Evolutionary conservation across 192 early-diverging fungal genomes (phyloP).

Genomic region (Entrophospora sp.): DNA sequence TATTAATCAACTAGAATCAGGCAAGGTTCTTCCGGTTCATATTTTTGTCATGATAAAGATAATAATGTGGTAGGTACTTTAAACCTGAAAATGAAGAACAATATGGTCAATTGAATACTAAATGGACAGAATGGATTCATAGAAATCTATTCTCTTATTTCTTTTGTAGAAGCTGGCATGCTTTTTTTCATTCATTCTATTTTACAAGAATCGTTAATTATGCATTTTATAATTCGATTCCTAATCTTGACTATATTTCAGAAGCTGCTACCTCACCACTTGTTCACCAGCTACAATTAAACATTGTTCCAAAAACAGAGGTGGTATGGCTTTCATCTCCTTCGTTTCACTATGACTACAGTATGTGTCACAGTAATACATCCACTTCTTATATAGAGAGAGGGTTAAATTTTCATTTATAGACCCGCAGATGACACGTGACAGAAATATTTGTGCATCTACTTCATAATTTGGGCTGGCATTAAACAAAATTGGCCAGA

Average conservation of each 20-base stretch:
- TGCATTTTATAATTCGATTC: constrained; percentile 53
- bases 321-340: constrained; percentile 62
- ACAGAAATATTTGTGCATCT: no score
- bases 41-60: constrained; percentile 72
- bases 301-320: constrained; percentile 78
- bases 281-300: constrained; percentile 63
- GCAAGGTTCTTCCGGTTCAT: constrained; percentile 82
- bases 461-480: no score
- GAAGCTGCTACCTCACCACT: constrained; percentile 82
- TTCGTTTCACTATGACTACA: constrained; percentile 78
- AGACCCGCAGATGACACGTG: no score
- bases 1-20: constrained; percentile 44
- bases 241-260: constrained; percentile 81
- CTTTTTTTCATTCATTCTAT: neutral
- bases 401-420: no score
- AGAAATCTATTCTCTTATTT: constrained; percentile 79
- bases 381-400: no score
- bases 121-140: constrained; percentile 93
- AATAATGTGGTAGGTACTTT: constrained; percentile 76
- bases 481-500: no score
- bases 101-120: constrained; percentile 60
- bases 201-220: neutral
- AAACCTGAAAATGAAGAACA: constrained; percentile 77
- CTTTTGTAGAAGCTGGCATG: constrained; percentile 72
- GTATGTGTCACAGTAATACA: no score